Evolutionary conservation across 1,139 yeast genomes (phyloP).

Genomic region (Protomyces pachydermus): DNA sequence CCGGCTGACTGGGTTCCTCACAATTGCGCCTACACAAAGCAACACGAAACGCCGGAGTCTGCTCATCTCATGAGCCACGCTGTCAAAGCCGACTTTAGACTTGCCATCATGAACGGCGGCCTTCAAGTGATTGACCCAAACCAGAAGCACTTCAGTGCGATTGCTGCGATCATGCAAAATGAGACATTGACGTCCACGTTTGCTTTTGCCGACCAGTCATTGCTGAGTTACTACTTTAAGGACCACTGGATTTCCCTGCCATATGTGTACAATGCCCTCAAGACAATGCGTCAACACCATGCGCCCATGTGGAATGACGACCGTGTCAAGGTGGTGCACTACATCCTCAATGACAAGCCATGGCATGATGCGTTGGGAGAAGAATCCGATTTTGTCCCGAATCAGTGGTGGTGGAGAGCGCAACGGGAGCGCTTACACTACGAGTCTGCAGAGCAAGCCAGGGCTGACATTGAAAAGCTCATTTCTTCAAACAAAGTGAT

Average conservation of each 20-base stretch:
- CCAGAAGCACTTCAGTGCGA: constrained; percentile 40
- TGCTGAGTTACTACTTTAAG: constrained; percentile 50
- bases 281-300: constrained; percentile 48
- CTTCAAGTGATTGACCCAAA: constrained; percentile 48
- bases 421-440: constrained; percentile 34
- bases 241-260: constrained; percentile 50
- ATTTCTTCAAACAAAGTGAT: constrained; percentile 6
- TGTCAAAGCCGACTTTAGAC: constrained; percentile 44
- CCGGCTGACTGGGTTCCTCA: constrained; percentile 50
- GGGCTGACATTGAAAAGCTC: background rate
- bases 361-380: constrained; percentile 44
- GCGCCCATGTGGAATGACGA: constrained; percentile 45
- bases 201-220: constrained; percentile 55
- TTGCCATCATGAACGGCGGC: constrained; percentile 53
- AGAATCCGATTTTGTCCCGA: constrained; percentile 36
- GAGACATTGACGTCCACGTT: constrained; percentile 43
- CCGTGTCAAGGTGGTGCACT: constrained; percentile 52
- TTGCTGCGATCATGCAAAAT: constrained; percentile 41
- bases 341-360: constrained; percentile 50
- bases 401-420: constrained; percentile 43
- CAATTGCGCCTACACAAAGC: constrained; percentile 50
- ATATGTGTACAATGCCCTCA: constrained; percentile 51
- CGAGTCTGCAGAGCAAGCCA: constrained; percentile 4
- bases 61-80: constrained; percentile 40
- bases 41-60: constrained; percentile 32